phyloP scores from a whole-genome alignment of 768 basidiomycete genomes.

The Phlegmacium glaucopus region DNA sequence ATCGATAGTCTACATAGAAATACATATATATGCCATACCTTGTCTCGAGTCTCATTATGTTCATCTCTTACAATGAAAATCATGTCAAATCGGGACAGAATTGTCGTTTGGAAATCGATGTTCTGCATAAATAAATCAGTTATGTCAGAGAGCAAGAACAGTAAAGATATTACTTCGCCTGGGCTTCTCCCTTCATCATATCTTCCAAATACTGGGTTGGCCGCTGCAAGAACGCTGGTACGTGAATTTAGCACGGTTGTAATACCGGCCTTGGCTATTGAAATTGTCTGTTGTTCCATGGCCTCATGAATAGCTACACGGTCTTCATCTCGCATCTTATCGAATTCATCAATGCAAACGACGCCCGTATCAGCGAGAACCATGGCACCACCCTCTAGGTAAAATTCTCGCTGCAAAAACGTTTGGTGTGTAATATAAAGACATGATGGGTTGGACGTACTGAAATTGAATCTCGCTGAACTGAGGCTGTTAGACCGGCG shows the following conservation, averaged over 20 bases:
- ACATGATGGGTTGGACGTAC: conserved; percentile 42
- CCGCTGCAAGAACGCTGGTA: conserved; percentile 94
- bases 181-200: conserved; percentile 97
- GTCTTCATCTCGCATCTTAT: conserved; percentile 99
- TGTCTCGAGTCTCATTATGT: conserved; percentile 91
- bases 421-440: neutral
- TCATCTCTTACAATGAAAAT: conserved; percentile 99
- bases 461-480: conserved; percentile 89
- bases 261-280: conserved; percentile 98
- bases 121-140: conserved; percentile 43
- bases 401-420: conserved; percentile 82
- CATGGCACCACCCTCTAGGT: conserved; percentile 99
- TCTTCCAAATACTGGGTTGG: conserved; percentile 96
- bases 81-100: conserved; percentile 98
- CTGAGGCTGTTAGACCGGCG: conserved; percentile 96
- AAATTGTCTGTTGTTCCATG: conserved; percentile 99
- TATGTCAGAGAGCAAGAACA: neutral
- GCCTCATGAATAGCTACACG: conserved; percentile 99
- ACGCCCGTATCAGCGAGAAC: conserved; percentile 97
- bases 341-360: conserved; percentile 99
- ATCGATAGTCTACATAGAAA: conserved; percentile 2
- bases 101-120: conserved; percentile 97
- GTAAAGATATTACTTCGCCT: conserved; percentile 62
- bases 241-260: conserved; percentile 96
- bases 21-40: conserved; percentile 43